These are phyloP conservation scores for Rhododendron ferrugineum DNA, from an alignment of 148 eudicot species.

Conservation along the genomic window DNA sequence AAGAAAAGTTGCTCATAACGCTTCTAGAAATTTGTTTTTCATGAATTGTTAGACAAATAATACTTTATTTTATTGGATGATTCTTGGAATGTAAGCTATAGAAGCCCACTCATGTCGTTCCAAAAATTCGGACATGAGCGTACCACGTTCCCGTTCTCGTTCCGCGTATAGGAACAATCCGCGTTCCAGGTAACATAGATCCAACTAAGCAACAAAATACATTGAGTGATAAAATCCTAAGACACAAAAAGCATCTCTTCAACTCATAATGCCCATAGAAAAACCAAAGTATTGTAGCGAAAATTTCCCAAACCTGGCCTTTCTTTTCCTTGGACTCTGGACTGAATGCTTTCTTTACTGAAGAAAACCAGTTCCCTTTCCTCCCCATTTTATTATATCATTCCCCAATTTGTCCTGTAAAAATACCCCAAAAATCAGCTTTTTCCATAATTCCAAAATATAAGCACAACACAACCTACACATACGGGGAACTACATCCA, in stretches of 20 bases:
- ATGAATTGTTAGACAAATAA: no score
- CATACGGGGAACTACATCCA: background rate
- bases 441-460: background rate
- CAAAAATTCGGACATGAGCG: no score
- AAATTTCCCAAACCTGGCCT: slow-evolving; percentile 38
- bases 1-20: no score
- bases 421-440: background rate
- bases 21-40: no score
- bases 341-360: slow-evolving; percentile 71
- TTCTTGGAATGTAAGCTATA: no score
- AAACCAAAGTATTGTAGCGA: background rate
- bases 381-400: slow-evolving; percentile 46
- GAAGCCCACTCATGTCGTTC: no score
- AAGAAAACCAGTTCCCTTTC: slow-evolving; percentile 79
- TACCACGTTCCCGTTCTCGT: no score
- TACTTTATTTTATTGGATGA: no score
- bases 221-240: background rate
- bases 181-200: background rate
- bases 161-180: no score
- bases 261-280: background rate
- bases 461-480: background rate
- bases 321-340: slow-evolving; percentile 49
- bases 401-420: slow-evolving; percentile 24
- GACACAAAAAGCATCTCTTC: background rate
- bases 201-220: background rate